Conservation (phyloP, 306 rosid genomes). For the Cicer chorassanicum region DNA sequence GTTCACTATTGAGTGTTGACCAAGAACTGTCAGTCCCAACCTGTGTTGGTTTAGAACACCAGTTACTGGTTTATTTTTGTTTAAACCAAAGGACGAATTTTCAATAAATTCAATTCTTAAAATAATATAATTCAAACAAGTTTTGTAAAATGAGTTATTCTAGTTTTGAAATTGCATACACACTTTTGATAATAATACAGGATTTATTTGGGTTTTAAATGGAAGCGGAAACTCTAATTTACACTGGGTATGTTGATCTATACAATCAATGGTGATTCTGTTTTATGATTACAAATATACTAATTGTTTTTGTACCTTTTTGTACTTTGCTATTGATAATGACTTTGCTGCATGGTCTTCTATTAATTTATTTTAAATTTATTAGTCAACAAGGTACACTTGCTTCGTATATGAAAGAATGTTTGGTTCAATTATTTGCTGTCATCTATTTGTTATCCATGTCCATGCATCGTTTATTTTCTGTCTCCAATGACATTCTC, state of each 20-base stretch:
- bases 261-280: not conserved
- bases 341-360: not conserved
- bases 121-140: constrained; percentile 21
- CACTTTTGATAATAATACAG: not conserved
- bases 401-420: not conserved
- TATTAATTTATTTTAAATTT: not conserved
- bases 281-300: not conserved
- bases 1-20: not conserved
- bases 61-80: no score
- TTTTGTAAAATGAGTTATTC: not conserved
- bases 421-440: constrained; percentile 21
- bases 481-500: not conserved
- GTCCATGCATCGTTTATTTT: constrained; percentile 6
- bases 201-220: not conserved
- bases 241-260: not conserved
- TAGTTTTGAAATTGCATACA: not conserved
- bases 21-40: not conserved
- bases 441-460: not conserved
- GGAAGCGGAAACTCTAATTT: not conserved
- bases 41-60: no score
- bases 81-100: no score
- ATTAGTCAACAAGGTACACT: not conserved
- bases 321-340: not conserved
- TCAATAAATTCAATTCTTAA: not conserved
- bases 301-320: not conserved